Base-by-base conservation (phyloP, 2,329 filamentous ascomycete genomes). In the Monilinia fructicola region DNA sequence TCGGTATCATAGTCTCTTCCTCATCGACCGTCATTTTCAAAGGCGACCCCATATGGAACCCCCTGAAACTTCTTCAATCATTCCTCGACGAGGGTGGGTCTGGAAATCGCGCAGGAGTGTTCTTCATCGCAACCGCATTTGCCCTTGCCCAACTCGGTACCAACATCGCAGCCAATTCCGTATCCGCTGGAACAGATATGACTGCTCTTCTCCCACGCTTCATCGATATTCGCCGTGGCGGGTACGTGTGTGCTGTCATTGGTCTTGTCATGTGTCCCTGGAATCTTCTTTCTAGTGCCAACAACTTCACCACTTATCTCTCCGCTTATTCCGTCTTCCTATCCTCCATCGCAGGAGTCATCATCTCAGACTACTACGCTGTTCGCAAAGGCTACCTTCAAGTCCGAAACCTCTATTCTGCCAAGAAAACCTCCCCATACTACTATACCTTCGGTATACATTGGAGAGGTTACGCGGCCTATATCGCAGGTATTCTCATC, bases 281-380 rank as follows among this genome's bases (percentile, higher is more conserved):
- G 86, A 90, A 91, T 68, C 84, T 97, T 0, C 85, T 96, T 11
- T 87, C 84, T 2, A 81, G 82, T 54, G 86, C 86, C 54, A 96
- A 94, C 81, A 88, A 89, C 78, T 97, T 97, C 80, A 95, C 91
- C 0, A 96, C 91, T 4, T 97, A 97, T 76, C 86, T 97, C 0
- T 95, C 91, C 0, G 90, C 93, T 1, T 97, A 97, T 81, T 93
- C 90, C 3, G 92, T 97, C 66, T 97, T 97, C 79, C 84, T 97
- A n/a, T 93, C 90, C 67, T 92, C 90, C 54, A 96, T 97, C 69
- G 93, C 92, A 0, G 93, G 93, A n/a, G 92, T 96, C 70, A 95
- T 97, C 80, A 82, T 93, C 68, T 85, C 84, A 72, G 93, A 97
- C 78, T 97, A 97, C 81, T 97, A 96, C 78, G 69, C 90, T 66